Evolutionary conservation across 805 yeast genomes (phyloP), one percentile per base, ranked within the genome.

Genomic region (Suhomyces pyralidae): DNA sequence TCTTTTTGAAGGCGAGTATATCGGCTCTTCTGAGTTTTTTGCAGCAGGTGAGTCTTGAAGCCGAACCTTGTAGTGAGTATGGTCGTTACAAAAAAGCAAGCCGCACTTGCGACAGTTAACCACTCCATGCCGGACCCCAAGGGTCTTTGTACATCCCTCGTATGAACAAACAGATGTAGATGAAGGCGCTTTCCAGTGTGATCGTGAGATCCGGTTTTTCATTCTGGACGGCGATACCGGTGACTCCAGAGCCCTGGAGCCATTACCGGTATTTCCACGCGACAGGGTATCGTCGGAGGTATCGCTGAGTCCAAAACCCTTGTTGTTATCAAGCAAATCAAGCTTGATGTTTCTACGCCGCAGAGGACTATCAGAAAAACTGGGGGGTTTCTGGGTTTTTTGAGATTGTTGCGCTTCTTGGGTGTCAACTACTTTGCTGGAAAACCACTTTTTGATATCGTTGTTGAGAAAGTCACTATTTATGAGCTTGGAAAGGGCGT

Each of bases 61-160:
- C 12, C 42, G 42, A 45, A 83, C 76, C 49, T 77, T 73, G 58
- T 75, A 83, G 49, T 70, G 64, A 3, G 90, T 74, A 68, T 91
- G 96, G 26, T 64, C 67, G 54, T 79, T 78, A 65, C 97, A 90
- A 62, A 69, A 89, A 15, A 90, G 65, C 24, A 73, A 62, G 0
- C 97, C 97, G 69, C 97, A 91, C 58, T 80, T 81, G 22, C 93
- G 70, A 67, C 97, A 89, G 64, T 90, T 86, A 5, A 82, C 81
- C 2, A 78, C 67, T 0, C 88, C 89, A 57, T 77, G 80, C 52
- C 82, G 79, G 25, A 81, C 70, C 48, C 70, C 77, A 38, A 86
- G 68, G 4, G 54, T 58, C 49, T 70, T 77, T 7, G 58, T 51
- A 59, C 90, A 86, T 0, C 59, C 58, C 0, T 55, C 53, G 26